These are phyloP conservation scores for Curvularia lunata DNA, from an alignment of 2,329 filamentous ascomycete species.

Conservation along the genomic window DNA sequence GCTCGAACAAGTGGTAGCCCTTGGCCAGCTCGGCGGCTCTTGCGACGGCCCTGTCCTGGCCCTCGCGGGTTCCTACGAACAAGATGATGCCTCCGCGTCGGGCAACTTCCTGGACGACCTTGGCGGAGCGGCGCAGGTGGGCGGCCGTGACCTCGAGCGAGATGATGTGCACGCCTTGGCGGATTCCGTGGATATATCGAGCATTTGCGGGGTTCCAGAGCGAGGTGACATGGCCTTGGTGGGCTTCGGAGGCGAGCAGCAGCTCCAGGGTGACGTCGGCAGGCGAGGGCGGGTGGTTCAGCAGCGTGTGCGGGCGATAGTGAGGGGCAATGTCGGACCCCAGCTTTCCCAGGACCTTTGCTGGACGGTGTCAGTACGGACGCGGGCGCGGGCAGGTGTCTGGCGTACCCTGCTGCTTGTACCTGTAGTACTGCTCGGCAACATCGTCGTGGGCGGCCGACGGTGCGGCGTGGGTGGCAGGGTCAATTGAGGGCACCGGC, in stretches of 20 bases:
- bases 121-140: conserved; percentile 89
- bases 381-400: neutral
- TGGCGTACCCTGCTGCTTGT: conserved; percentile 50
- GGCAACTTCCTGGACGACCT: conserved; percentile 86
- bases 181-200: conserved; percentile 89
- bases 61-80: conserved; percentile 85
- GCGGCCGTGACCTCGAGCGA: conserved; percentile 86
- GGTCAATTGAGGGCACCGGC: conserved; percentile 28
- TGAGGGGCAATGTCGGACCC: conserved; percentile 54
- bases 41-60: conserved; percentile 81
- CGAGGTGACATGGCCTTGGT: conserved; percentile 84
- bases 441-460: conserved; percentile 26
- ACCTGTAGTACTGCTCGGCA: conserved; percentile 52
- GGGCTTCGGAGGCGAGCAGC: conserved; percentile 61
- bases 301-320: conserved; percentile 71
- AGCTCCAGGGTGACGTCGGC: conserved; percentile 88
- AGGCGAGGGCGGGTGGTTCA: conserved; percentile 75
- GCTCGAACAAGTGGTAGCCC: conserved; percentile 87
- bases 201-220: conserved; percentile 95
- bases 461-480: conserved; percentile 26
- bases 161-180: conserved; percentile 91
- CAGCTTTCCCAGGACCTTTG: conserved; percentile 45
- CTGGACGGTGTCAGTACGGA: conserved; percentile 29
- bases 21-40: conserved; percentile 77
- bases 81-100: conserved; percentile 83